Evolutionary conservation across 768 basidiomycete genomes (phyloP), one percentile per base, ranked within the genome.

Genomic region (Mycena haematopus): DNA sequence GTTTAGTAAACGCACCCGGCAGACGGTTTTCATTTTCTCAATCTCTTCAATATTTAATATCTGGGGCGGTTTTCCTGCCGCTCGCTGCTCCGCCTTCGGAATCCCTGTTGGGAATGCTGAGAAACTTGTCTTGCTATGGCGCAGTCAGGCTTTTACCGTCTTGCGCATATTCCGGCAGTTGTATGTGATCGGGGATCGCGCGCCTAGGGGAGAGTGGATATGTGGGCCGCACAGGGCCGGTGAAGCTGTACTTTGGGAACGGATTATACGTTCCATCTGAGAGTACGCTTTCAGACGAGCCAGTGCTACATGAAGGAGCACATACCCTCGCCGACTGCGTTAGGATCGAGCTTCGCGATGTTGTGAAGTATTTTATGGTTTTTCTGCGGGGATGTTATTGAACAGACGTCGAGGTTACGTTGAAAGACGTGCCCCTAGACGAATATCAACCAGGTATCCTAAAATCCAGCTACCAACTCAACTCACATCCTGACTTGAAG

Each of bases 401-500:
- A 46, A 15, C 59, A n/a, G 62, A 19, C 15, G 27, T 29, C 52
- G 53, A 25, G n/a, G 42, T 52, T 36, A 27, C 17, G 49, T 25
- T 17, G 35, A 38, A 49, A 52, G 49, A 70, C 75, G 58, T 61
- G 76, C 80, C 79, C 80, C 80, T 80, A 68, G 56, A 58, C 22
- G n/a, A 50, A 47, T 58, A 58, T 62, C 42, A 62, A 21, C 47
- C 25, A 63, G 62, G 47, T 59, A 65, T 56, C 51, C 65, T 47
- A 14, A 65, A n/a, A 65, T 59, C 49, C 29, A 59, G 63, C 17
- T 47, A 60, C 21, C 21, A 40, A 82, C n/a, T n/a, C n/a, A n/a
- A n/a, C 95, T 80, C 75, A 96, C 96, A 99, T 75, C 86, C 90
- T 50, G 88, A 84, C 77, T 97, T 98, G 86, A 98, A 98, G 78